Base-by-base conservation (phyloP, 768 basidiomycete genomes). In the Auricularia sp. region DNA sequence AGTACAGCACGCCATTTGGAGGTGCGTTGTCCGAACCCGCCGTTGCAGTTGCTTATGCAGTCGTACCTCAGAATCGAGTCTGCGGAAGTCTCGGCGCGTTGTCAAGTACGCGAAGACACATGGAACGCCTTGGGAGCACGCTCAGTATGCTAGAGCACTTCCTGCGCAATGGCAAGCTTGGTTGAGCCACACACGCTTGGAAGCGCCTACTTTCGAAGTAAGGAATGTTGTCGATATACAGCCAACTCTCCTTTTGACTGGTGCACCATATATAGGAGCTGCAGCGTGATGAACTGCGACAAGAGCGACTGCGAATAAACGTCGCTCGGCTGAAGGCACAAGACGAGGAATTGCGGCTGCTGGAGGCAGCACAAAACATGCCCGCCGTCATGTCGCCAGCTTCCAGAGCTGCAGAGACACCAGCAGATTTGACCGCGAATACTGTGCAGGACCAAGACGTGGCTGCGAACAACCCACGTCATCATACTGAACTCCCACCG, bases 321-420 rank as follows among this genome's bases (percentile, higher is more conserved):
- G 63, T 66, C 42, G 66, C 54, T 35, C 58, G 47, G 29, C 43
- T 66, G 23, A 66, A 64, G 47, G 63, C 33, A n/a, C 54, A 64
- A 36, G 65, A 65, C 21, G 65, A 66, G 36, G 62, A 63, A 36
- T 29, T 59, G 56, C 56, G 56, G 23, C 23, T 10, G 4, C 34
- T 59, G 6, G 29, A 59, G 23, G 56, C 56, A 6, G 23, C 56
- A 7, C 29, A 59, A 23, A 35, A 7, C 29, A 35, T 35, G 56
- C 56, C 56, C 4, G 8, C 23, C 4, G 29, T 59, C 29, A 29
- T 18, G 4, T 21, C 21, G 23, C 56, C 56, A 29, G 14, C 34
- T 4, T 8, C 23, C 7, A 59, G 16, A 59, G 6, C 47, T 10
- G 14, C 23, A 23, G 56, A 14, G 23, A 29, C 23, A 59, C 23